Evolutionary conservation across 176 grass and related monocot species (phyloP).

Genomic region (Triticum dicoccoides): DNA sequence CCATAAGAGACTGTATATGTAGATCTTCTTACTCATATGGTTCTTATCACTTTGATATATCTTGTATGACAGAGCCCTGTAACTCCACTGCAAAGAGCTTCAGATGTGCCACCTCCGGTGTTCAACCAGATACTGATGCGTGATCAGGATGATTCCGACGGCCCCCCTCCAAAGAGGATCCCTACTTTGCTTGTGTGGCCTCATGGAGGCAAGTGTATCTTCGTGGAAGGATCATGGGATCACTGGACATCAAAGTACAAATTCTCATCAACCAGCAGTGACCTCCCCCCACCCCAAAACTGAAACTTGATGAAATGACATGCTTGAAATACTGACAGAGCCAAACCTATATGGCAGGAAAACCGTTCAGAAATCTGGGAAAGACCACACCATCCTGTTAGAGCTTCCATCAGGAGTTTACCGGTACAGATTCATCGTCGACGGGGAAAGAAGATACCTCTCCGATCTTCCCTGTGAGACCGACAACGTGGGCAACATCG

Average conservation of each 20-base stretch:
- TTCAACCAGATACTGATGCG: constrained; percentile 72
- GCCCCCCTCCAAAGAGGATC: constrained; percentile 61
- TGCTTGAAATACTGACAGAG: neutral
- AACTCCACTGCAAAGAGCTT: constrained; percentile 62
- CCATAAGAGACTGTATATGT: too few species aligned
- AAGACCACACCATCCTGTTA: constrained; percentile 73
- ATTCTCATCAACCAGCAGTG: neutral
- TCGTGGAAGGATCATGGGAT: constrained; percentile 93
- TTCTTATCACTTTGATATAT: neutral
- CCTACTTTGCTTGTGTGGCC: constrained; percentile 75
- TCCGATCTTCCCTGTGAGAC: constrained; percentile 59
- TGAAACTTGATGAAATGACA: neutral
- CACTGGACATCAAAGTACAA: constrained; percentile 72
- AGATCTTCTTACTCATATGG: neutral
- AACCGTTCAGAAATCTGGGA: constrained; percentile 65
- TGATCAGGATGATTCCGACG: constrained; percentile 45
- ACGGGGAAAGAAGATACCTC: constrained; percentile 64
- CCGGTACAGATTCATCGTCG: constrained; percentile 72
- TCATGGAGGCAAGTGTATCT: constrained; percentile 62
- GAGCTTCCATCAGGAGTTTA: constrained; percentile 76
- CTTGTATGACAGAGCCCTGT: constrained; percentile 58
- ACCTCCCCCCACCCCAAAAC: neutral
- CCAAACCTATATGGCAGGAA: constrained; percentile 40
- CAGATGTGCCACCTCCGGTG: constrained; percentile 49
- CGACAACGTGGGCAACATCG: constrained; percentile 50